Evolutionary conservation across 2,329 filamentous ascomycete species (phyloP).

Genomic region (Thielaviopsis cerberus): DNA sequence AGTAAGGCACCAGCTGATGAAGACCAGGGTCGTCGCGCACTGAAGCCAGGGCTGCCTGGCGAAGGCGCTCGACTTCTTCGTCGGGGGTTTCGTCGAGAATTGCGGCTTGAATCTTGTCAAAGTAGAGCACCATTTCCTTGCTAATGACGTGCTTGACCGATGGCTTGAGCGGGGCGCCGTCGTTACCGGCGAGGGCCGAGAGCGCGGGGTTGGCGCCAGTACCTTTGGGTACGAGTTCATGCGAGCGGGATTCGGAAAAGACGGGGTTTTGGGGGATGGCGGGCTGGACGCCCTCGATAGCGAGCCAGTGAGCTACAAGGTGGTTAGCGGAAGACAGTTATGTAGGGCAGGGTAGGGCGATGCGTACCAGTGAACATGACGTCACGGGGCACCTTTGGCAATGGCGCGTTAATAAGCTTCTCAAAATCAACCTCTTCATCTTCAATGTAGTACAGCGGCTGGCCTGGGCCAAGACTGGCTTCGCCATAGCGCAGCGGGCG

Average conservation of each 20-base stretch:
- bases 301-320: conserved; percentile 72
- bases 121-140: conserved; percentile 90
- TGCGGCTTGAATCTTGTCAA: conserved; percentile 81
- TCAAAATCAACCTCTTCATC: conserved; percentile 98
- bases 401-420: conserved; percentile 88
- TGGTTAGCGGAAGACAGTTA: too few species aligned
- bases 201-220: conserved; percentile 69
- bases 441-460: conserved; percentile 91
- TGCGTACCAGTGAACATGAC: conserved; percentile 75
- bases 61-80: conserved; percentile 51
- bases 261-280: conserved; percentile 93
- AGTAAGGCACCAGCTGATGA: conserved; percentile 90
- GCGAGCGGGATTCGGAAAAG: conserved; percentile 59
- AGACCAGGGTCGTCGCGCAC: conserved; percentile 78
- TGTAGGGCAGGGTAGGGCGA: too few species aligned
- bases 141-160: conserved; percentile 90
- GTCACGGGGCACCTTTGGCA: conserved; percentile 87
- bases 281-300: conserved; percentile 91
- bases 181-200: conserved; percentile 42
- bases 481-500: conserved; percentile 80
- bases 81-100: conserved; percentile 77
- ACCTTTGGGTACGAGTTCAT: conserved; percentile 78
- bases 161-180: conserved; percentile 48
- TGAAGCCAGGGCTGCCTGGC: conserved; percentile 68
- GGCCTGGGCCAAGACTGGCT: conserved; percentile 78